Evolutionary conservation across 1,284 basidiomycete species (phyloP).

Genomic region (Irpex sp.): DNA sequence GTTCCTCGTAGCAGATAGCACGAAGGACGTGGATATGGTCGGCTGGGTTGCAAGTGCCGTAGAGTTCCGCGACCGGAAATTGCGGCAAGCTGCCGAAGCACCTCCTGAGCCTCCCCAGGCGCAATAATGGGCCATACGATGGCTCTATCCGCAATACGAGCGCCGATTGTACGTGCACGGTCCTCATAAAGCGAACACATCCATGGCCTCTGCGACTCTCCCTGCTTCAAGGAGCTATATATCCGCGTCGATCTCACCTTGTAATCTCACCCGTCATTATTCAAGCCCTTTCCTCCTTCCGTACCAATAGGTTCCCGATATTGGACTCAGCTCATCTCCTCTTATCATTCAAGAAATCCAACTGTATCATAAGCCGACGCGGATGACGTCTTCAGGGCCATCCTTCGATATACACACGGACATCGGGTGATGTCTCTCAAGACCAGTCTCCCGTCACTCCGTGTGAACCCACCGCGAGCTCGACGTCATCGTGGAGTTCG

Average conservation of each 20-base stretch:
- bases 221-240: not conserved
- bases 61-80: slow-evolving; percentile 26
- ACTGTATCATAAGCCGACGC: not conserved
- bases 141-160: too few relatives aligned
- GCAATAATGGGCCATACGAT: not conserved
- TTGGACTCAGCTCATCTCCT: not conserved
- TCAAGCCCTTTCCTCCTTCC: not conserved
- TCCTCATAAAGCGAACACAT: not conserved
- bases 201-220: not conserved
- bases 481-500: not conserved
- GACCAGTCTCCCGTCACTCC: not conserved
- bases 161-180: too few relatives aligned
- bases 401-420: not conserved
- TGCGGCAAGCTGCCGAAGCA: slow-evolving; percentile 13
- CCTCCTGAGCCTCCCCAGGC: slow-evolving; percentile 1
- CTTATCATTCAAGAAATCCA: not conserved
- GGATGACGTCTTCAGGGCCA: not conserved
- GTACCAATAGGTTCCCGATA: not conserved
- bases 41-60: slow-evolving; percentile 73
- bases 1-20: slow-evolving; percentile 53
- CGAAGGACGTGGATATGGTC: slow-evolving; percentile 72
- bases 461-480: not conserved
- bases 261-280: not conserved
- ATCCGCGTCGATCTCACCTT: not conserved
- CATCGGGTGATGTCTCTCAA: not conserved